phyloP scores from a whole-genome alignment of 768 basidiomycete species.

The Termitomyces sp. region DNA sequence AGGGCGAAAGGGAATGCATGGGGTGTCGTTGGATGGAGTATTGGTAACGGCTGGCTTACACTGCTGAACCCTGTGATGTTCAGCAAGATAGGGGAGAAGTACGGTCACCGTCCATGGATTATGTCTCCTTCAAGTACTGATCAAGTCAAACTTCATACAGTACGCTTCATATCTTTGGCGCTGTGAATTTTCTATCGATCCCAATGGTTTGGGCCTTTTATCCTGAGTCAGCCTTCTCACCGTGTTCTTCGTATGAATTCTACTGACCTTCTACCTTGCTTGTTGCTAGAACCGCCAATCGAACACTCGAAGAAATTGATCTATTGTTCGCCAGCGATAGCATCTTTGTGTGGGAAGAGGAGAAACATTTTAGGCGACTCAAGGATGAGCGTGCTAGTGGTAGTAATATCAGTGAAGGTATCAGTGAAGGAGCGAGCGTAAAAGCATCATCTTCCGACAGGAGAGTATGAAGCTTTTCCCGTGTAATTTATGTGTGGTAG shows the following conservation, averaged over 20 bases:
- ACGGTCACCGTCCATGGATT: not conserved
- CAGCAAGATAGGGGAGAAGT: conserved; percentile 32
- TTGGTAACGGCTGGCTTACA: conserved; percentile 38
- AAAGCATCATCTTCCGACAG: not conserved
- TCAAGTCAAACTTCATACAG: conserved; percentile 14
- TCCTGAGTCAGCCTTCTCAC: conserved; percentile 28
- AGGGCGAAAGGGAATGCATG: conserved; percentile 43
- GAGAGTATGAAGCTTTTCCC: not conserved
- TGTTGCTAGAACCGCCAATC: conserved; percentile 26
- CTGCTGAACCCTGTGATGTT: conserved; percentile 43
- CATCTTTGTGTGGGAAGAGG: conserved; percentile 41
- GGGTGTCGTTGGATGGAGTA: conserved; percentile 40
- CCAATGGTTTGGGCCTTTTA: conserved; percentile 42
- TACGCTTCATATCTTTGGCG: conserved; percentile 40
- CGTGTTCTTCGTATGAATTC: not conserved
- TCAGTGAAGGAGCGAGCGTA: not conserved
- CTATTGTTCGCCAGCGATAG: conserved; percentile 38
- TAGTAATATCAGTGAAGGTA: conserved; percentile 15
- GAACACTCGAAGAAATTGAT: conserved; percentile 42
- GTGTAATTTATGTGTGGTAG: not conserved
- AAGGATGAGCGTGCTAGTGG: conserved; percentile 26
- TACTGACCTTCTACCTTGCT: not conserved
- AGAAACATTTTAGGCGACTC: conserved; percentile 30
- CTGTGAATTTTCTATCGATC: conserved; percentile 36
- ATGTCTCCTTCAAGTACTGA: not conserved